phyloP scores from a whole-genome alignment of 495 filamentous ascomycete species.

The Parathielavia hyrcaniae region DNA sequence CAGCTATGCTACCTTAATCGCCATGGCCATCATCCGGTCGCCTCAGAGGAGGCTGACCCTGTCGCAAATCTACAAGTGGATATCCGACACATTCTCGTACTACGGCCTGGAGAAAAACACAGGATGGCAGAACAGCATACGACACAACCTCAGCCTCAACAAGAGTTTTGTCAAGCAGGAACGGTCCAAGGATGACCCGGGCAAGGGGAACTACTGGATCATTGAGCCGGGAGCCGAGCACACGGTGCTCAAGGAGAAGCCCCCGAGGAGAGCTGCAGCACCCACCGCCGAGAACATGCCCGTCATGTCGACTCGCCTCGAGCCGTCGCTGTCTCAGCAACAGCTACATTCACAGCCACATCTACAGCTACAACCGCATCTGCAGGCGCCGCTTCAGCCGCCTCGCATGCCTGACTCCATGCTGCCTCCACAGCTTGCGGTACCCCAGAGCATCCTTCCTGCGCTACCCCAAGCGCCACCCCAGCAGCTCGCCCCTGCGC shows the following conservation, averaged over 20 bases:
- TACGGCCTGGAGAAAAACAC: conserved; percentile 76
- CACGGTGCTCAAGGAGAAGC: conserved; percentile 83
- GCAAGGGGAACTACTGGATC: conserved; percentile 97
- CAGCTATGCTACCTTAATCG: conserved; percentile 93
- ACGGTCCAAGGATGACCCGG: conserved; percentile 92
- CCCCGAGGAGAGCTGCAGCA: conserved; percentile 42
- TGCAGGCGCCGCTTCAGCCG: conserved; percentile 1
- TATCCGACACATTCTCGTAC: conserved; percentile 84
- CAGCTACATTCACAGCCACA: background rate
- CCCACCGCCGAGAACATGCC: conserved; percentile 42
- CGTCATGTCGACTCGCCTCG: conserved; percentile 43
- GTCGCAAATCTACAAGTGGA: conserved; percentile 99
- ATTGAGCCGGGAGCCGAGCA: conserved; percentile 83
- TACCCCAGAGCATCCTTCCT: conserved; percentile 32
- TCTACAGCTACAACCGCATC: conserved; percentile 1
- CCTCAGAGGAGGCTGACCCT: conserved; percentile 78
- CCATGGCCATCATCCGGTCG: conserved; percentile 90
- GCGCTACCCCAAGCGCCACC: conserved; percentile 28
- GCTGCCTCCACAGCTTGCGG: conserved; percentile 28
- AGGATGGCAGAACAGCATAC: conserved; percentile 98
- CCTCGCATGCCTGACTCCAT: conserved; percentile 25
- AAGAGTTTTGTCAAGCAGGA: conserved; percentile 97
- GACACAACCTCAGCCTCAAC: conserved; percentile 95
- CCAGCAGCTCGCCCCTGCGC: conserved; percentile 22
- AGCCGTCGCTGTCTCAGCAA: conserved; percentile 33